A percentile compares a stretch with the other conserved stretches of the same genome.
These are phyloP conservation scores for Ehretia macrophylla DNA, from an alignment of 257 asterid species.

Conservation along the genomic window DNA sequence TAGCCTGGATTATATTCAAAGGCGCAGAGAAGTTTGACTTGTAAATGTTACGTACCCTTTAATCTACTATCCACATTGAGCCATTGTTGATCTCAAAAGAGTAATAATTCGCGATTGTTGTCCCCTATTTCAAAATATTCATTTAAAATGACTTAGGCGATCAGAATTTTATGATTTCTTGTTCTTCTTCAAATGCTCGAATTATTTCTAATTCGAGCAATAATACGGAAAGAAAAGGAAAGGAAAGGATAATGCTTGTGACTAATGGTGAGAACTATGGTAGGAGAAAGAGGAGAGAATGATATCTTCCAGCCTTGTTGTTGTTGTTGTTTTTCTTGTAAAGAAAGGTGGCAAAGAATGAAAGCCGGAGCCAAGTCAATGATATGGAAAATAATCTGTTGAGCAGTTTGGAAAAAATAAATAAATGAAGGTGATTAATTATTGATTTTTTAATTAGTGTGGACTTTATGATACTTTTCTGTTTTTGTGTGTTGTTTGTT, in stretches of 20 bases:
- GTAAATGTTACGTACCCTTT: conserved; percentile 19
- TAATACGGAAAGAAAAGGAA: neutral
- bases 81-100: conserved; percentile 6
- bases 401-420: conserved; percentile 1
- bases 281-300: neutral
- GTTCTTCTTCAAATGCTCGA: conserved; percentile 49
- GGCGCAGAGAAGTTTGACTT: conserved; percentile 28
- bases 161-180: conserved; percentile 13
- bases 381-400: conserved; percentile 2
- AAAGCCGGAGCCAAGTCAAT: neutral
- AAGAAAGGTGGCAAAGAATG: neutral
- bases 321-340: neutral
- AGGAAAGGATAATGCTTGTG: neutral
- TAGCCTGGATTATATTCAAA: conserved; percentile 3
- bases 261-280: neutral
- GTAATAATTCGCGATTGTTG: too few species aligned
- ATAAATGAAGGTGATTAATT: neutral
- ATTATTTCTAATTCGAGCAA: conserved; percentile 33
- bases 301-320: neutral
- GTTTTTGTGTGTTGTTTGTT: neutral
- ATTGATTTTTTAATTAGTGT: neutral
- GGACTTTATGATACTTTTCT: neutral
- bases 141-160: conserved; percentile 16
- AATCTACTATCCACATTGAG: too few species aligned
- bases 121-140: conserved; percentile 36